Percentiles rank a stretch among this genome's conserved stretches.
Conservation (phyloP, 192 early-diverging fungal species). For the Coemansia sp. region DNA sequence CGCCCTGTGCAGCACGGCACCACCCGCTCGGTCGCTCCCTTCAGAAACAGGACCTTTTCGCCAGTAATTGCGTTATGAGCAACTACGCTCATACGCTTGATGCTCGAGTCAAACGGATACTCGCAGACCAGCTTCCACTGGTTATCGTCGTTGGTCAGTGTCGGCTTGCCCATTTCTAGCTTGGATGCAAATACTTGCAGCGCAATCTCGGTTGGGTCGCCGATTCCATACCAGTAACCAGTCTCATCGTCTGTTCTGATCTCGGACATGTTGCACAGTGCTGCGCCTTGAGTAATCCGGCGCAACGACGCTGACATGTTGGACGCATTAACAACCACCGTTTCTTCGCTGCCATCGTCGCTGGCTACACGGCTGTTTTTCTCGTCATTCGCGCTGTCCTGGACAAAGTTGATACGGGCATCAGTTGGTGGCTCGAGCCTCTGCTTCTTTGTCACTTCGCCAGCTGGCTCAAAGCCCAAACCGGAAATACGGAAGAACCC, state of each 20-base stretch:
- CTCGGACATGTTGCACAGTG: constrained; percentile 85
- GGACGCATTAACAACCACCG: constrained; percentile 28
- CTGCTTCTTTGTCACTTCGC: constrained; percentile 49
- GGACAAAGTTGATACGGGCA: constrained; percentile 27
- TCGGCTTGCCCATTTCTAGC: constrained; percentile 69
- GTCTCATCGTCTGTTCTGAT: constrained; percentile 58
- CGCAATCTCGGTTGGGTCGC: constrained; percentile 93
- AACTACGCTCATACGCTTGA: constrained; percentile 91
- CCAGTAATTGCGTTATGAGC: constrained; percentile 45
- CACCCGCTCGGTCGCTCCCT: constrained; percentile 92
- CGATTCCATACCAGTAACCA: constrained; percentile 70
- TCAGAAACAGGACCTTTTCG: constrained; percentile 64
- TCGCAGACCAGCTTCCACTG: constrained; percentile 60
- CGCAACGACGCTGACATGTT: constrained; percentile 52
- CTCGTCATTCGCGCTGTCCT: constrained; percentile 1
- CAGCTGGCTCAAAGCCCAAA: constrained; percentile 60
- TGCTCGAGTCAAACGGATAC: constrained; percentile 69
- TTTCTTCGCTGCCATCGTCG: constrained; percentile 16
- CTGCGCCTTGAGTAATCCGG: constrained; percentile 57
- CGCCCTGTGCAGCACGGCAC: constrained; percentile 64
- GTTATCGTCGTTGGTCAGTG: constrained; percentile 48
- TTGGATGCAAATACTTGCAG: constrained; percentile 84
- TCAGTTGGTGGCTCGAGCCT: constrained; percentile 13
- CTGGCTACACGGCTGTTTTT: constrained; percentile 1
- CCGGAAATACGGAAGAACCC: constrained; percentile 69